Evolutionary conservation across 1,284 basidiomycete genomes (phyloP).

Genomic region (Cryptococcus wingfieldii): DNA sequence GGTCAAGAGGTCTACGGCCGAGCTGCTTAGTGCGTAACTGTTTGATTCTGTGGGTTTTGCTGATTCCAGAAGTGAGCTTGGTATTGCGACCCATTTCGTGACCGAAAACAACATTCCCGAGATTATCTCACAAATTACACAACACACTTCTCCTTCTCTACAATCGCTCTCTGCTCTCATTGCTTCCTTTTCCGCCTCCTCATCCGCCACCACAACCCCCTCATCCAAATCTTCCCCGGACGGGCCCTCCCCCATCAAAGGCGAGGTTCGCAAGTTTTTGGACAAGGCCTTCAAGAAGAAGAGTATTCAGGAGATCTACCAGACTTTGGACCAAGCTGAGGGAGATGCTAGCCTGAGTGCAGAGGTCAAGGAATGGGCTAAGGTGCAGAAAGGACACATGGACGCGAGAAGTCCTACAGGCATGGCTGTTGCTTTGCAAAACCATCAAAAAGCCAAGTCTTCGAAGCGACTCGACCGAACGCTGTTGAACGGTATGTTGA

Average conservation of each 20-base stretch:
- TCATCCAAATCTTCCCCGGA: constrained; percentile 52
- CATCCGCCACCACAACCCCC: not conserved
- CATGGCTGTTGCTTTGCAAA: constrained; percentile 75
- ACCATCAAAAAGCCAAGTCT: constrained; percentile 65
- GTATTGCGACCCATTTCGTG: constrained; percentile 86
- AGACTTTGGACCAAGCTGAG: constrained; percentile 54
- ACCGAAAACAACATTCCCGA: constrained; percentile 67
- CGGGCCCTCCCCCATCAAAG: constrained; percentile 57
- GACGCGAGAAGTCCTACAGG: constrained; percentile 79
- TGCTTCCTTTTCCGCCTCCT: constrained; percentile 16
- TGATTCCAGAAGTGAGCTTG: constrained; percentile 61
- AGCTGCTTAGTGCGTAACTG: constrained; percentile 63
- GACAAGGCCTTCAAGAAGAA: constrained; percentile 71
- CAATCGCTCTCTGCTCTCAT: constrained; percentile 57
- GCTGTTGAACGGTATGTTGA: constrained; percentile 71
- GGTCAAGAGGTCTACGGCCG: constrained; percentile 68
- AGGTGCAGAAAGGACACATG: constrained; percentile 61
- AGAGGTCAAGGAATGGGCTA: constrained; percentile 67
- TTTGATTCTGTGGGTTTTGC: not conserved
- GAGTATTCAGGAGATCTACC: constrained; percentile 66
- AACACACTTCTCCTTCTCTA: constrained; percentile 33
- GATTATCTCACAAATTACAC: constrained; percentile 52
- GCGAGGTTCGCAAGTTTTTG: constrained; percentile 65
- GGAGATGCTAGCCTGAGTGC: constrained; percentile 47
- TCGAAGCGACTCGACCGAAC: constrained; percentile 60